Conservation (phyloP, 768 basidiomycete genomes). For the Russula ochroleuca region DNA sequence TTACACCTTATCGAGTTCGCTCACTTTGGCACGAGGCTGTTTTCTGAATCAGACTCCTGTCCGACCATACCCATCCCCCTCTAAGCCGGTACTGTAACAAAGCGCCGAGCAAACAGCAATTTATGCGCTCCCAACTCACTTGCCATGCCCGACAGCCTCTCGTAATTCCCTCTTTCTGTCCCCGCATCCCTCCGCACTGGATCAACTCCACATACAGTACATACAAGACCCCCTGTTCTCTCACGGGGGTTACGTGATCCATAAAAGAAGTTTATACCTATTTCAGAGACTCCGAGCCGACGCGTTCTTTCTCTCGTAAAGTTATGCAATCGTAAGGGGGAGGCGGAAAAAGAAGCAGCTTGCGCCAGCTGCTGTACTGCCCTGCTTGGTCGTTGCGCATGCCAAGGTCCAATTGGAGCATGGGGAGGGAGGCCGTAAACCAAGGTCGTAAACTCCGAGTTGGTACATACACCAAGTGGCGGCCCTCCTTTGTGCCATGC, state of each 20-base stretch:
- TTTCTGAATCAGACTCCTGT: neutral
- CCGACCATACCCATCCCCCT: neutral
- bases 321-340: neutral
- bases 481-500: neutral
- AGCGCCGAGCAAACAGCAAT: neutral
- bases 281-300: neutral
- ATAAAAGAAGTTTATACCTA: neutral
- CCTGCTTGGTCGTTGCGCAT: neutral
- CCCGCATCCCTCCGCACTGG: neutral
- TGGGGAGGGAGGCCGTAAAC: neutral
- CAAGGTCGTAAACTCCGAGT: neutral
- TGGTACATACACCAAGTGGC: neutral
- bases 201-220: neutral
- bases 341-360: neutral
- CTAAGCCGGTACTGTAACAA: neutral
- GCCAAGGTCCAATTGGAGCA: neutral
- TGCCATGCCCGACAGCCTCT: neutral
- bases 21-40: neutral
- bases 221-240: neutral
- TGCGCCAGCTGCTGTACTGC: neutral
- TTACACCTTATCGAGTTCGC: neutral
- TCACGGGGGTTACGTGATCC: neutral
- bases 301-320: neutral
- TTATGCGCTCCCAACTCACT: neutral
- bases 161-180: neutral